A percentile compares a stretch with the other conserved stretches of the same genome.
Conservation (phyloP, 441 rosid species). For the Bocquillonia castaneifolia region DNA sequence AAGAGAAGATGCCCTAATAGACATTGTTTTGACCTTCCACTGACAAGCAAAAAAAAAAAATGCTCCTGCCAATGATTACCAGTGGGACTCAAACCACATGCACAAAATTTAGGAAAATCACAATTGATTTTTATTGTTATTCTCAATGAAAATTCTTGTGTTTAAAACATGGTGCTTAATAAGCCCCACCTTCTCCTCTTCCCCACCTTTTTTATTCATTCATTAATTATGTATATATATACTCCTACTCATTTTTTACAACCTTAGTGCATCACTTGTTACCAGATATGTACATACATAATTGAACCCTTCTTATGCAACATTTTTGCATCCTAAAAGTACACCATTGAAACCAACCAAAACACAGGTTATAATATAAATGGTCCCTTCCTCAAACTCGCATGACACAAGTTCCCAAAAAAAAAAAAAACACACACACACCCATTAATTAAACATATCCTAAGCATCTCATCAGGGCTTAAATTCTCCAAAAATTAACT, state of each 20-base stretch:
- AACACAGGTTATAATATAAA: background rate
- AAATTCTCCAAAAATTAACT: background rate
- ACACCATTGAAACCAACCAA: background rate
- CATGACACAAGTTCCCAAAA: background rate
- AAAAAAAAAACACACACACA: background rate
- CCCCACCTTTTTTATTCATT: background rate
- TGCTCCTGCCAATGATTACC: conserved; percentile 20
- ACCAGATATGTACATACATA: background rate
- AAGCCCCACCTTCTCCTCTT: background rate
- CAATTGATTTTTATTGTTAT: background rate
- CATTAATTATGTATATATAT: background rate
- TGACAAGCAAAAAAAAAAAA: background rate
- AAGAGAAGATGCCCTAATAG: background rate
- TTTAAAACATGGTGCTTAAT: conserved; percentile 7
- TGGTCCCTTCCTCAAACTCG: conserved; percentile 1
- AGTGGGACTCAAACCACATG: conserved; percentile 3
- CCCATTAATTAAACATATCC: background rate
- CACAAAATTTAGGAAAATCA: background rate
- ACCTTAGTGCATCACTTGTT: background rate
- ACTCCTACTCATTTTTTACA: background rate
- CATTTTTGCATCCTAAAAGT: background rate
- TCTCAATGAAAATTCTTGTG: background rate
- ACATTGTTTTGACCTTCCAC: conserved; percentile 5
- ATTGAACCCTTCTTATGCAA: background rate
- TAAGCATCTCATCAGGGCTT: background rate